These are phyloP conservation scores for Aspergillus fischeri DNA, from an alignment of 2,329 filamentous ascomycete species.

Conservation along the genomic window DNA sequence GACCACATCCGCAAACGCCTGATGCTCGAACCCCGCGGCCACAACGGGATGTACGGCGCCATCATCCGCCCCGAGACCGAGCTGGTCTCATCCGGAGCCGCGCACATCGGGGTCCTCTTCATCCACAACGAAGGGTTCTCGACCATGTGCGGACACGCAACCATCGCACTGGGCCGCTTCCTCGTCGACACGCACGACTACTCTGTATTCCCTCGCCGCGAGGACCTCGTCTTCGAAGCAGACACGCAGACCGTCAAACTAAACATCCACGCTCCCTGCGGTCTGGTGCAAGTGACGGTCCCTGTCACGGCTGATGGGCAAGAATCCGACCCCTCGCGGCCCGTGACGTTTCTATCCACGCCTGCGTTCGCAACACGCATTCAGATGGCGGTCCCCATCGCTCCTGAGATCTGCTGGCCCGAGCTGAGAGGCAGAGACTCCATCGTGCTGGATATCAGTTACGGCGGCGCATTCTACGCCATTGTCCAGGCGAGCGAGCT, in stretches of 20 bases:
- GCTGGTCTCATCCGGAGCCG: constrained; percentile 35
- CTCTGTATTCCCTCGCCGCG: constrained; percentile 36
- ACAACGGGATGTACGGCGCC: constrained; percentile 51
- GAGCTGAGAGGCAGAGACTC: constrained; percentile 26
- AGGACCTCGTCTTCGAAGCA: constrained; percentile 27
- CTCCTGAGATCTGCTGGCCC: constrained; percentile 33
- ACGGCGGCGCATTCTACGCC: constrained; percentile 45
- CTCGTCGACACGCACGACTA: constrained; percentile 40
- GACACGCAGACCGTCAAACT: constrained; percentile 23
- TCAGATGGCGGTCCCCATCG: constrained; percentile 28
- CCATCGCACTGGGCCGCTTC: constrained; percentile 47
- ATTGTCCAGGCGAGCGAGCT: constrained; percentile 36
- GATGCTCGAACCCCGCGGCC: constrained; percentile 48
- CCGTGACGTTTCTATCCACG: constrained; percentile 41
- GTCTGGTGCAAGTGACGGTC: constrained; percentile 40
- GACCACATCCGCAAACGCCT: constrained; percentile 41
- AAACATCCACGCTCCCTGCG: constrained; percentile 45
- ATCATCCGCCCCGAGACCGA: constrained; percentile 43
- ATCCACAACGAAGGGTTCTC: constrained; percentile 47
- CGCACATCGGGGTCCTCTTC: constrained; percentile 48
- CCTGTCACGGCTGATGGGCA: constrained; percentile 28
- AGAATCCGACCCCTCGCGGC: constrained; percentile 36
- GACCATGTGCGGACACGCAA: constrained; percentile 52
- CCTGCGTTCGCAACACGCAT: constrained; percentile 40
- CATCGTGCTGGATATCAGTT: constrained; percentile 36